Evolutionary conservation across 495 filamentous ascomycete species (phyloP).

Genomic region (Penicillium cataractarum): DNA sequence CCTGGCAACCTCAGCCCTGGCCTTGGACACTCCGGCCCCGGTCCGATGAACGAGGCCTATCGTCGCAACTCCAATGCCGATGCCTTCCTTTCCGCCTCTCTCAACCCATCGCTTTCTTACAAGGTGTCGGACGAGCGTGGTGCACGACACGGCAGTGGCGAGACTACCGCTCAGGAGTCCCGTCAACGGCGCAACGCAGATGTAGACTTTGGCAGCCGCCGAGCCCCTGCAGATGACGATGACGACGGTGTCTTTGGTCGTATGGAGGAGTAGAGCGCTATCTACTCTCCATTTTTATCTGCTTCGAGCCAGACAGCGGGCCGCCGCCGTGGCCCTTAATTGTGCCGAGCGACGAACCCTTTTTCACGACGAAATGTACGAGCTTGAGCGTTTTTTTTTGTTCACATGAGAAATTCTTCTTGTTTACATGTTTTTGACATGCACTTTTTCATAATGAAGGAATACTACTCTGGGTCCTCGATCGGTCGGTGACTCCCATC

Average conservation of each 20-base stretch:
- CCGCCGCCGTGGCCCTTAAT: slow-evolving; percentile 10
- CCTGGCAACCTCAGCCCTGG: slow-evolving; percentile 29
- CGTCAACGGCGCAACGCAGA: slow-evolving; percentile 67
- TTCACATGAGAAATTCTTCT: slow-evolving; percentile 28
- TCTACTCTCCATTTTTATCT: no score
- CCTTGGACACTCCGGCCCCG: slow-evolving; percentile 33
- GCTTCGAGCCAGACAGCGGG: slow-evolving; percentile 8
- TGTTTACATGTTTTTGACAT: slow-evolving; percentile 31
- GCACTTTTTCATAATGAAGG: slow-evolving; percentile 30
- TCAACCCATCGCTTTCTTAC: slow-evolving; percentile 53
- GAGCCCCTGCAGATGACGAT: slow-evolving; percentile 78
- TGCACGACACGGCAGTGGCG: slow-evolving; percentile 35
- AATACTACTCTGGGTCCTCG: slow-evolving; percentile 6
- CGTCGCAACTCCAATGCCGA: slow-evolving; percentile 41
- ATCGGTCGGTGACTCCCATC: slow-evolving; percentile 2
- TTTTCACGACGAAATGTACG: slow-evolving; percentile 48
- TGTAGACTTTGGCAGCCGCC: slow-evolving; percentile 72
- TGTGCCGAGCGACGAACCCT: slow-evolving; percentile 21
- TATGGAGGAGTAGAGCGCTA: slow-evolving; percentile 79
- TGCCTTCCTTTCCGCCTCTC: slow-evolving; percentile 43
- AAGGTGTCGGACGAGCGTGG: slow-evolving; percentile 54
- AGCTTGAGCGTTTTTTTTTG: slow-evolving; percentile 46
- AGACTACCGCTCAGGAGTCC: slow-evolving; percentile 39
- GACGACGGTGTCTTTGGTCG: slow-evolving; percentile 94
- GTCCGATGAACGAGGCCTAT: slow-evolving; percentile 43